Evolutionary conservation across 2,329 filamentous ascomycete species (phyloP).

Genomic region (Alternaria sp.): DNA sequence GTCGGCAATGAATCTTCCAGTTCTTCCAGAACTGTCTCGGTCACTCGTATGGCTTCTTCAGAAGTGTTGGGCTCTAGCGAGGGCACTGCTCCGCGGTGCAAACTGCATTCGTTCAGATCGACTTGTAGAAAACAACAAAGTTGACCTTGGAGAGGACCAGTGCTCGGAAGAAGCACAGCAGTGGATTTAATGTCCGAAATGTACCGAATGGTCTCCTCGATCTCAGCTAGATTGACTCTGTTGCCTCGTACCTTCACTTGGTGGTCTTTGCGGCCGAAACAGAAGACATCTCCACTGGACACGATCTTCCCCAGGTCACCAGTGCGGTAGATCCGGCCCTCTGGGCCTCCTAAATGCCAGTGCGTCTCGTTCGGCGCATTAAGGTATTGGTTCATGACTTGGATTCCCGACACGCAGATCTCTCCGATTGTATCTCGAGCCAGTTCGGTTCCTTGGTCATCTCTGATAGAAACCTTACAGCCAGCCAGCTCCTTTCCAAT

Average conservation of each 20-base stretch:
- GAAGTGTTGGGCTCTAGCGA: neutral
- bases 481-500: neutral
- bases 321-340: neutral
- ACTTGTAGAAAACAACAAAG: neutral
- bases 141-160: neutral
- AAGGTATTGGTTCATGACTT: neutral
- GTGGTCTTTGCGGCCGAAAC: neutral
- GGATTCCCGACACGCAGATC: neutral
- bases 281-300: neutral
- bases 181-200: neutral
- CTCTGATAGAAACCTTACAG: neutral
- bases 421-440: neutral
- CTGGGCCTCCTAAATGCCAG: neutral
- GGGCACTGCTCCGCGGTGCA: neutral
- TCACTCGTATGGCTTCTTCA: neutral
- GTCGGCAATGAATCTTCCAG: neutral
- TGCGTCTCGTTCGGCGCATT: neutral
- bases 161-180: neutral
- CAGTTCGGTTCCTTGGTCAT: neutral
- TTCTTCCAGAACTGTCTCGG: neutral
- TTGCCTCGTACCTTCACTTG: constrained; percentile 1
- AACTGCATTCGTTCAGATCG: neutral
- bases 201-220: neutral
- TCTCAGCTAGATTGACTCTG: neutral
- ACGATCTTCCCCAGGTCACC: neutral